These are phyloP conservation scores for Colletotrichum sp. DNA, from an alignment of 2,329 filamentous ascomycete genomes.

Conservation along the genomic window DNA sequence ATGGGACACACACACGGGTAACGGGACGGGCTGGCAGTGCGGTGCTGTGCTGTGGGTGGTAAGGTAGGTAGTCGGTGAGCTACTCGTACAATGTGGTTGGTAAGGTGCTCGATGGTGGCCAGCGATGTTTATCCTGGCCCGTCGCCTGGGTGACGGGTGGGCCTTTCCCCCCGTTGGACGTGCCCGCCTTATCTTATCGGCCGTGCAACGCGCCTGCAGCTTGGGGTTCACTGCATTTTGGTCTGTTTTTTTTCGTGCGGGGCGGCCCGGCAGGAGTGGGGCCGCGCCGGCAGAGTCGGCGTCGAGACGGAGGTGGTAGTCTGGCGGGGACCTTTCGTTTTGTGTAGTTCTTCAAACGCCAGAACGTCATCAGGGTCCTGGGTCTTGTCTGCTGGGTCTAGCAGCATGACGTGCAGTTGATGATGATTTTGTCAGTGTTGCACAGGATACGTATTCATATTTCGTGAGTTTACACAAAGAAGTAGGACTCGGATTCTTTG, in stretches of 20 bases:
- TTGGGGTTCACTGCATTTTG: conserved; percentile 4
- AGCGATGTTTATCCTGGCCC: conserved; percentile 15
- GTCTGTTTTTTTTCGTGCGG: neutral
- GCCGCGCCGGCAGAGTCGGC: neutral
- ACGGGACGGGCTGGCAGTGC: neutral
- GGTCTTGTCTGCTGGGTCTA: neutral
- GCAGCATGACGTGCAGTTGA: neutral
- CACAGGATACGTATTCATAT: neutral
- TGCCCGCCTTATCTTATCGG: conserved; percentile 11
- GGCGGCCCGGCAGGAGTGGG: conserved; percentile 7
- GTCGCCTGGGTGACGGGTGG: conserved; percentile 16
- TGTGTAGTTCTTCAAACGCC: neutral
- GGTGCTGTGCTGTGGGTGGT: neutral
- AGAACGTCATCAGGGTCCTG: neutral
- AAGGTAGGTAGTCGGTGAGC: conserved; percentile 10
- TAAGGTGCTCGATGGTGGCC: neutral
- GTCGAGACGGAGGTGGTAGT: neutral
- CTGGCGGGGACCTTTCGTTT: neutral
- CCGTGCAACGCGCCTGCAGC: conserved; percentile 7
- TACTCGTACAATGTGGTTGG: neutral
- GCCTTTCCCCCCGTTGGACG: neutral
- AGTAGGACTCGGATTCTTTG: neutral
- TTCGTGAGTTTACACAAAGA: neutral
- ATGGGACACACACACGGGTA: neutral
- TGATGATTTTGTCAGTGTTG: neutral